Evolutionary conservation across 345 rosid species (phyloP), one percentile per base, ranked within the genome.

Genomic region (Brassica nigra): DNA sequence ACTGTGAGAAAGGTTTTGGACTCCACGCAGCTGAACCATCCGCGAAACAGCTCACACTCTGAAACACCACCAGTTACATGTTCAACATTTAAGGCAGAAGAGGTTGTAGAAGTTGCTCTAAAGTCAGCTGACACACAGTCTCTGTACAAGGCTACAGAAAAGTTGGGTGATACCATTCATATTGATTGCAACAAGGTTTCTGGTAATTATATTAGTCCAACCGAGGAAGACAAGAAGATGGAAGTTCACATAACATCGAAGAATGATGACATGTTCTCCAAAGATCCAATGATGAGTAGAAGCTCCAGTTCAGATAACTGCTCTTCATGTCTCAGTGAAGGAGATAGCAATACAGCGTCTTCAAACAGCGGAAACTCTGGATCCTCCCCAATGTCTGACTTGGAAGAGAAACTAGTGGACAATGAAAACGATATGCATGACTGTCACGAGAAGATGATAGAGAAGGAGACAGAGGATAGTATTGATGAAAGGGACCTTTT

Each of bases 271-370:
- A n/a, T 20, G 36, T 52, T 15, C 66, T 74, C 28, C 5, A 79
- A 74, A 68, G 87, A 90, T 83, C 83, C 84, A 39, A 58, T 75
- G 71, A 79, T 73, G 63, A 84, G 87, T 70, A 85, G 89, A 78
- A 81, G 87, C 78, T 89, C 97, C 54, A 93, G 76, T 84, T 93
- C 96, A 54, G 97, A 90, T 75, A 90, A 90, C 82, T 89, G 97
- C 88, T 93, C 96, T 34, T 91, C 96, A 23, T 95, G 96, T 83
- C 88, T 84, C 62, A 90, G 98, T 44, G 99, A 95, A 80, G 95
- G 90, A 73, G 98, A 92, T 44, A 88, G 92, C 85, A 90, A 84
- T 74, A 80, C 91, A 20, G 86, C 86, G 73, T 90, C 94, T 59
- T 89, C 92, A 71, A 88, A 86, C 77, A 87, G 85, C 47, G 89